phyloP scores from a whole-genome alignment of 2,329 filamentous ascomycete genomes.

The Aureobasidium sp. region DNA sequence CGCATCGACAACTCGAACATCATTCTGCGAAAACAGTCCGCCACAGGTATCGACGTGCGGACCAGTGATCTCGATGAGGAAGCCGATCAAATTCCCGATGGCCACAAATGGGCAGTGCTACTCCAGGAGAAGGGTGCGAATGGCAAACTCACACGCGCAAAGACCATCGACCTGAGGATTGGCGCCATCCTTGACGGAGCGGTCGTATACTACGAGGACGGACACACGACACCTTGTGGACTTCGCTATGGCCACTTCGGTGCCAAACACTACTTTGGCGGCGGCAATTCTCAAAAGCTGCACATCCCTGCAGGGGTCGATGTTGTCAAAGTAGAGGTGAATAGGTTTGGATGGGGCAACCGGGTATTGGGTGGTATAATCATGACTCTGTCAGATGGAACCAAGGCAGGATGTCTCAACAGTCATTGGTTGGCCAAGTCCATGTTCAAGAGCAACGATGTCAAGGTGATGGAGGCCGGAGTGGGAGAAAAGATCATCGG shows the following conservation, averaged over 20 bases:
- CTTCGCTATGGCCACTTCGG: constrained; percentile 25
- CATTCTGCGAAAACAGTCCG: constrained; percentile 34
- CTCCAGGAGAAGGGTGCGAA: constrained; percentile 23
- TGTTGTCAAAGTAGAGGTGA: constrained; percentile 30
- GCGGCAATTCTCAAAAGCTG: constrained; percentile 27
- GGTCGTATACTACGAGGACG: constrained; percentile 41
- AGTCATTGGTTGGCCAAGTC: constrained; percentile 1
- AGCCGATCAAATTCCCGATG: not conserved
- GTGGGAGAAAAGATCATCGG: constrained; percentile 39
- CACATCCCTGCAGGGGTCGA: constrained; percentile 24
- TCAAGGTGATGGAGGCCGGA: constrained; percentile 27
- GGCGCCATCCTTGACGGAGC: constrained; percentile 41
- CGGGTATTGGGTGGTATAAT: constrained; percentile 26
- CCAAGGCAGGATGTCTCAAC: constrained; percentile 28
- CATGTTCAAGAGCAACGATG: not conserved
- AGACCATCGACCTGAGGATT: constrained; percentile 40
- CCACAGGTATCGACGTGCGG: constrained; percentile 17
- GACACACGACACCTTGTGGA: constrained; percentile 38
- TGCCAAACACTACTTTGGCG: constrained; percentile 29
- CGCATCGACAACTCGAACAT: constrained; percentile 35
- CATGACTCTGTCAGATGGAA: constrained; percentile 28
- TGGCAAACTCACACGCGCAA: constrained; percentile 33
- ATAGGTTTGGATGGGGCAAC: constrained; percentile 13
- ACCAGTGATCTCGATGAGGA: not conserved
- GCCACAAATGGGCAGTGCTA: constrained; percentile 16